These are phyloP conservation scores for Puccinia horiana DNA, from an alignment of 1,284 basidiomycete genomes.

Conservation along the genomic window DNA sequence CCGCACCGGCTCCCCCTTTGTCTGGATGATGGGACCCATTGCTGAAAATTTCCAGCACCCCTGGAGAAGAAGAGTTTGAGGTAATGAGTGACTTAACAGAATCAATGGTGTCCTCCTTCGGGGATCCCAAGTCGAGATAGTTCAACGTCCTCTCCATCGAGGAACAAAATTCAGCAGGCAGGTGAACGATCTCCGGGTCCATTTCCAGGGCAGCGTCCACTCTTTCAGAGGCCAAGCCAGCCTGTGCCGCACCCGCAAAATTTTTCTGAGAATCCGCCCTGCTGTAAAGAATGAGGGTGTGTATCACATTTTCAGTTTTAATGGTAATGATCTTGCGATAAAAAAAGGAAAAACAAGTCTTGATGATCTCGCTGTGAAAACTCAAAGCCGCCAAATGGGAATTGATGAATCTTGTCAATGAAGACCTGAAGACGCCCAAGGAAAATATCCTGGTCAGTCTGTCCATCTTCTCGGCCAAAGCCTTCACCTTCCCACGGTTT, in stretches of 20 bases:
- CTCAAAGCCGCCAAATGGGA: not conserved
- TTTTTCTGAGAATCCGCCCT: not conserved
- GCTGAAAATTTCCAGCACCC: not conserved
- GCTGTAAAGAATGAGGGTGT: not conserved
- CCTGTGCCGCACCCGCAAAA: not conserved
- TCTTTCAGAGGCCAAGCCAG: not conserved
- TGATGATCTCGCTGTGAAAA: not conserved
- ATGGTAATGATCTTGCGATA: not conserved
- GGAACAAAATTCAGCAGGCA: not conserved
- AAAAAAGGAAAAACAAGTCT: not conserved
- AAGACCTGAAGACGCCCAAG: not conserved
- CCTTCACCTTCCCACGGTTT: not conserved
- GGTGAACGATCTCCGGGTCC: not conserved
- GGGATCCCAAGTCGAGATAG: not conserved
- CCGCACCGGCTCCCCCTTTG: not conserved
- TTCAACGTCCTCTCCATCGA: not conserved
- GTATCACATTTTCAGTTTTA: not conserved
- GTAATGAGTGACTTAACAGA: not conserved
- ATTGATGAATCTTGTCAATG: not conserved
- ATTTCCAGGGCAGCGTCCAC: not conserved
- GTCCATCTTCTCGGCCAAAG: not conserved
- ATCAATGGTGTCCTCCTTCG: not conserved
- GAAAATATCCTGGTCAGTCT: not conserved
- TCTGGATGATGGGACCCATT: too few relatives aligned
- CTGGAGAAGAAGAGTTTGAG: not conserved